These are phyloP conservation scores for Monilinia vaccinii-corymbosi DNA, from an alignment of 2,329 filamentous ascomycete species.

Conservation along the genomic window DNA sequence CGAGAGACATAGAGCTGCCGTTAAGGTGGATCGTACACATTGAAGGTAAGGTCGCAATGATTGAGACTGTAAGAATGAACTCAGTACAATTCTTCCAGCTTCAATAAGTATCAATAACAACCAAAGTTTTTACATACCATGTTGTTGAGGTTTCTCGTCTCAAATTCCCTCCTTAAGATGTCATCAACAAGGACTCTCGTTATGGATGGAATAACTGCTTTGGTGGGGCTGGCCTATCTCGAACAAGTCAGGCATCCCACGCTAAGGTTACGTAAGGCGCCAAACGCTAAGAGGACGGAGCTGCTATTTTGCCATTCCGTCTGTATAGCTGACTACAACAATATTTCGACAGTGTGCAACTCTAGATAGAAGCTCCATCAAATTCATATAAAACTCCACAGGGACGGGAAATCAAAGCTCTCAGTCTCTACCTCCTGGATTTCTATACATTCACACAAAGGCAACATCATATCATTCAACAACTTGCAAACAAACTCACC, in stretches of 20 bases:
- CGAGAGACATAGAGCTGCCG: conserved; percentile 83
- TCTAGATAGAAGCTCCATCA: not conserved
- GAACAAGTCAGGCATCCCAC: conserved; percentile 18
- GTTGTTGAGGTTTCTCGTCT: conserved; percentile 3
- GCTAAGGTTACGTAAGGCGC: conserved; percentile 17
- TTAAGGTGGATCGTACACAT: conserved; percentile 90
- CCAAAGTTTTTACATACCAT: conserved; percentile 9
- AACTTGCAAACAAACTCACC: not conserved
- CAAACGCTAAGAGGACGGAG: conserved; percentile 11
- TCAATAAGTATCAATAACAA: not conserved
- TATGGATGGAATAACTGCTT: conserved; percentile 11
- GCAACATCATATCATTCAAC: not conserved
- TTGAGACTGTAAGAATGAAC: conserved; percentile 56
- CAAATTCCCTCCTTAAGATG: conserved; percentile 3
- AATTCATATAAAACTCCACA: not conserved
- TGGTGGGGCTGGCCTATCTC: conserved; percentile 9
- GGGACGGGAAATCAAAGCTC: not conserved
- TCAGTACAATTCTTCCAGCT: not conserved
- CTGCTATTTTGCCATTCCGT: conserved; percentile 1
- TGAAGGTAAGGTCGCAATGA: conserved; percentile 93
- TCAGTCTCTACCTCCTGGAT: not conserved
- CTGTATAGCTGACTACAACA: not conserved
- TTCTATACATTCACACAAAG: not conserved
- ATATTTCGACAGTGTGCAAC: not conserved
- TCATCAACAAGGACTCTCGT: not conserved